These are phyloP conservation scores for Dioscorea zingiberensis DNA, from an alignment of 106 monocot species.

Conservation along the genomic window DNA sequence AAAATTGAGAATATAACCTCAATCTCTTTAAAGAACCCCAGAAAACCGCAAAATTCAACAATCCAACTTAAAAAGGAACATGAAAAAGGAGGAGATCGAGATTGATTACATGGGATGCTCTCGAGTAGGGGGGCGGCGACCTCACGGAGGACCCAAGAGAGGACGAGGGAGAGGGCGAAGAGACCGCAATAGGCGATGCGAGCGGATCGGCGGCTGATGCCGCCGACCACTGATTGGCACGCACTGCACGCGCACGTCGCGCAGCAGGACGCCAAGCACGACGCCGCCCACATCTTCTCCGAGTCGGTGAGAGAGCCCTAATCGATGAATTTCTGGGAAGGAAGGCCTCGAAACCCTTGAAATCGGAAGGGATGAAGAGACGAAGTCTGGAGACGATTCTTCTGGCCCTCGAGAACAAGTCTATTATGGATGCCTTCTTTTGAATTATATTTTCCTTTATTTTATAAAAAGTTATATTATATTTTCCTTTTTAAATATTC, in stretches of 20 bases:
- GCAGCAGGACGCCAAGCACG: conserved; percentile 98
- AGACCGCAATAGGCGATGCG: conserved; percentile 98
- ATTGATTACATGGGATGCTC: conserved; percentile 63
- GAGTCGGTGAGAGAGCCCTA: no score
- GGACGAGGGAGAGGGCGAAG: conserved; percentile 93
- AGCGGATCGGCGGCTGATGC: conserved; percentile 94
- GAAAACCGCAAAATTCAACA: background rate
- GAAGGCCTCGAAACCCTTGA: no score
- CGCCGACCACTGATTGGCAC: conserved; percentile 83
- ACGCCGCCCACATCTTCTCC: conserved; percentile 86
- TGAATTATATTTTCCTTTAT: no score
- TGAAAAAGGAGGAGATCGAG: background rate
- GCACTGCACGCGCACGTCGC: conserved; percentile 98
- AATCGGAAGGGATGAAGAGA: no score
- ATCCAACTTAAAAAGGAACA: no score
- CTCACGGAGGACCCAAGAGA: conserved; percentile 91
- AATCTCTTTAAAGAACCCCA: background rate
- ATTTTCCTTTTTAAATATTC: no score
- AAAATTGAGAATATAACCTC: no score
- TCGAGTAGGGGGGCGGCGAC: conserved; percentile 96
- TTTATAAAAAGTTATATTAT: no score
- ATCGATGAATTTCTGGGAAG: no score
- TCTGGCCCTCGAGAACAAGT: no score
- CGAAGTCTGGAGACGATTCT: no score
- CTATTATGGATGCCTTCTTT: no score